Evolutionary conservation across 768 basidiomycete genomes (phyloP), one percentile per base, ranked within the genome.

Genomic region (Tulasnella sp.): DNA sequence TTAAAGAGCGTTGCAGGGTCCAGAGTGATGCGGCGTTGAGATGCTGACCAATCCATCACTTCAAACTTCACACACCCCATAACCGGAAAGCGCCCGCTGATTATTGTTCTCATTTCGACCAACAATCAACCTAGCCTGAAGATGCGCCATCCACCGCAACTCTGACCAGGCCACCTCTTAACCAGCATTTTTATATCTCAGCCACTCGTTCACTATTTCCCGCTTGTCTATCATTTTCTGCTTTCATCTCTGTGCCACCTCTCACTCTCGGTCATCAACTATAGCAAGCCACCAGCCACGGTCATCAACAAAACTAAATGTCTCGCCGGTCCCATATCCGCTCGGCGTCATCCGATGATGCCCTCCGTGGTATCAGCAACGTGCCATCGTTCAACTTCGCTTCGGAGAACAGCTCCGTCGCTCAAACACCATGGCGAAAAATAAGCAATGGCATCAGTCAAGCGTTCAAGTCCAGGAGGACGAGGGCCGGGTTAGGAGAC

Each of bases 401-500:
- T 37, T 69, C 64, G 6, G 64, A 69, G 64, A 69, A 69, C 64
- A 16, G 64, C 14, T 1, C 64, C 31, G 64, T 69, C 77, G 50
- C 77, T 31, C 77, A 78, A 64, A 78, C 77, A 41, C 77, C 77
- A 12, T 78, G 77, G 77, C 24, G 77, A 16, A 78, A 72, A n/a
- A 78, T 78, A 40, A 78, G 77, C 40, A 60, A 42, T 72, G 77
- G 77, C 28, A 78, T 78, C 58, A 58, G 50, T 28, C 77, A 60
- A 37, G 77, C 77, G 3, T 78, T 31, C 18, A 78, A 41, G 44
- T 22, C 31, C 16, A 48, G 54, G 34, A 78, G 41, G 37, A 60
- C 37, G 42, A 22, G 46, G n/a, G 48, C 20, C 0, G 42, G 42
- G 42, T 41, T 64, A 20, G 58, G 64, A 16, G 77, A 72, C 28